phyloP scores from a whole-genome alignment of 2,329 filamentous ascomycete species.

The Reticulascus tulasneorum region DNA sequence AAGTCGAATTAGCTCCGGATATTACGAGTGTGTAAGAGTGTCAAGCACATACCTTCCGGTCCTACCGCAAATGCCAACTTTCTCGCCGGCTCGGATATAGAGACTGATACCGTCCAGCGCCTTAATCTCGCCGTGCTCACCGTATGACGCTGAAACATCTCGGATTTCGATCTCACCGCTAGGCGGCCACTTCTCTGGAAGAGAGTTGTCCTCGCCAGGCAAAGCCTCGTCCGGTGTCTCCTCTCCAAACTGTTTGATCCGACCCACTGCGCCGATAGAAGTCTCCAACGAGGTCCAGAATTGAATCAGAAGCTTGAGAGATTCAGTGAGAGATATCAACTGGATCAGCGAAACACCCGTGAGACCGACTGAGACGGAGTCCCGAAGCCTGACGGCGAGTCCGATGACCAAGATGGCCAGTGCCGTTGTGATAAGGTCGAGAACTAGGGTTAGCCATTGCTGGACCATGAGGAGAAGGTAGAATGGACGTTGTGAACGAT shows the following conservation, averaged over 20 bases:
- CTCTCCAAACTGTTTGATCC: constrained; percentile 23
- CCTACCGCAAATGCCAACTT: constrained; percentile 31
- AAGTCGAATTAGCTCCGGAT: constrained; percentile 19
- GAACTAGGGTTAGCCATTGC: constrained; percentile 50
- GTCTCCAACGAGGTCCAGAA: constrained; percentile 27
- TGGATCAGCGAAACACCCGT: constrained; percentile 23
- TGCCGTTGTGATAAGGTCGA: constrained; percentile 44
- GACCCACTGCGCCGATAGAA: constrained; percentile 22
- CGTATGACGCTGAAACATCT: constrained; percentile 13
- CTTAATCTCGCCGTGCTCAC: constrained; percentile 1
- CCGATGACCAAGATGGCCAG: constrained; percentile 44
- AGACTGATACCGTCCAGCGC: constrained; percentile 37
- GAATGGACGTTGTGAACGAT: constrained; percentile 52
- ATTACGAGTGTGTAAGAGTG: neutral
- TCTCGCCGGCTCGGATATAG: constrained; percentile 23
- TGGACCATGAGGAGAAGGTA: constrained; percentile 56
- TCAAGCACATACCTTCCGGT: constrained; percentile 23
- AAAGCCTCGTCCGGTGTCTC: constrained; percentile 23
- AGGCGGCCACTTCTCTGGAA: constrained; percentile 26
- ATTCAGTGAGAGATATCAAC: constrained; percentile 28
- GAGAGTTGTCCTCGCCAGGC: constrained; percentile 12
- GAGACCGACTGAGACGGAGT: constrained; percentile 9
- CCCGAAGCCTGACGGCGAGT: constrained; percentile 31
- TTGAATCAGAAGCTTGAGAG: constrained; percentile 27
- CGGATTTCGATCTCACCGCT: constrained; percentile 27